Evolutionary conservation across 23 red algal species (phyloP).

Genomic region (Cyanidioschyzon merolae): DNA sequence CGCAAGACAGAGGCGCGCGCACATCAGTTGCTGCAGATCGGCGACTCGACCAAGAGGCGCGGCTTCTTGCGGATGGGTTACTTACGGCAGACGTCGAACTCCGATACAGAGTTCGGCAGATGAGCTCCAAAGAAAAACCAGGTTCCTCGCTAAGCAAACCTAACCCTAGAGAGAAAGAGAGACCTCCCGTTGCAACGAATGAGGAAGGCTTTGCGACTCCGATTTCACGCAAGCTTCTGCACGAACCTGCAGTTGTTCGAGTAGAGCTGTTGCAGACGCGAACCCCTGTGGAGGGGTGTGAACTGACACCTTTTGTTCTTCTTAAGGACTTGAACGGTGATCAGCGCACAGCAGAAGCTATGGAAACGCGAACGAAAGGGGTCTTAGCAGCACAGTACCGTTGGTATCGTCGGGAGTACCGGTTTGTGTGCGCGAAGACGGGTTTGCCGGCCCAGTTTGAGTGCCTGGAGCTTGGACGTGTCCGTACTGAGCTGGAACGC

Average conservation of each 20-base stretch:
- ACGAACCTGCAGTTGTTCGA: slow-evolving; percentile 25
- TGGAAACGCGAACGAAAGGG: slow-evolving; percentile 57
- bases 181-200: no score
- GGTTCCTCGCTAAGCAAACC: no score
- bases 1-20: no score
- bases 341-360: slow-evolving; percentile 47
- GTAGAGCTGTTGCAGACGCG: slow-evolving; percentile 67
- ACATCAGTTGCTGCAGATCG: no score
- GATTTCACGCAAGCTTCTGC: background rate
- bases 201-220: no score
- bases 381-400: slow-evolving; percentile 53
- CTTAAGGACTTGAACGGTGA: slow-evolving; percentile 42
- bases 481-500: slow-evolving; percentile 12
- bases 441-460: slow-evolving; percentile 36
- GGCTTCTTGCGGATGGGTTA: no score
- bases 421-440: slow-evolving; percentile 38
- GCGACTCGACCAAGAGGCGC: no score
- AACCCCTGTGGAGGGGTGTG: slow-evolving; percentile 82
- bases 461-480: slow-evolving; percentile 35
- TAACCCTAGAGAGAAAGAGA: no score
- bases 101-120: no score
- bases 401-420: slow-evolving; percentile 59
- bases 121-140: no score
- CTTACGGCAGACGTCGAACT: no score
- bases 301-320: slow-evolving; percentile 78